These are phyloP conservation scores for Wickerhamiella lipophila DNA, from an alignment of 805 yeast species.

Conservation along the genomic window DNA sequence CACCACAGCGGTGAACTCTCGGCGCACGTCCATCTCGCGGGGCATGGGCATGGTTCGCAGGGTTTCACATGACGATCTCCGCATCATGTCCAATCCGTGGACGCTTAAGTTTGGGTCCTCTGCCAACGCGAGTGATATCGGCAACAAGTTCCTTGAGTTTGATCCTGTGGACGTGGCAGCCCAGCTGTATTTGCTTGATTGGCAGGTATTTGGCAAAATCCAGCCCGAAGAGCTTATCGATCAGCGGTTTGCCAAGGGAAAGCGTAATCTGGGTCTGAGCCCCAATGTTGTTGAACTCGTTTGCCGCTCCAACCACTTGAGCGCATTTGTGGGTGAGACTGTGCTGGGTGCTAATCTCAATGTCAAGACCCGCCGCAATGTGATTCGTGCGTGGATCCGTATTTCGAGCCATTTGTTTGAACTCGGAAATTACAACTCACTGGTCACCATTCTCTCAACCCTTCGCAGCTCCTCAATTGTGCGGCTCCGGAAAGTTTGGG, in stretches of 20 bases:
- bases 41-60: slow-evolving; percentile 11
- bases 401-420: slow-evolving; percentile 27
- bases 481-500: slow-evolving; percentile 28
- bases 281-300: slow-evolving; percentile 27
- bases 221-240: slow-evolving; percentile 27
- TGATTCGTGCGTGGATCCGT: slow-evolving; percentile 30
- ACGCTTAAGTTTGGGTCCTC: slow-evolving; percentile 8
- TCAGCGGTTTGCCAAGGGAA: slow-evolving; percentile 26
- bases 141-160: slow-evolving; percentile 20
- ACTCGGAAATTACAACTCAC: slow-evolving; percentile 26
- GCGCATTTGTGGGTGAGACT: slow-evolving; percentile 29
- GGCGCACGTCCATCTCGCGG: slow-evolving; percentile 9
- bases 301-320: slow-evolving; percentile 25
- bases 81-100: slow-evolving; percentile 11
- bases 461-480: slow-evolving; percentile 28
- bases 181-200: slow-evolving; percentile 29
- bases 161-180: slow-evolving; percentile 27
- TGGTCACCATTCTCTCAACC: slow-evolving; percentile 27
- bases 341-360: slow-evolving; percentile 23
- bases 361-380: slow-evolving; percentile 25
- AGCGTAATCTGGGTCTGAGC: slow-evolving; percentile 24
- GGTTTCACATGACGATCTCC: slow-evolving; percentile 12
- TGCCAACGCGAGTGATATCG: slow-evolving; percentile 9
- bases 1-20: background rate
- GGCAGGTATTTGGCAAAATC: slow-evolving; percentile 23